Conservation (phyloP, 208 protist species). For the Zelonia costaricensis region DNA sequence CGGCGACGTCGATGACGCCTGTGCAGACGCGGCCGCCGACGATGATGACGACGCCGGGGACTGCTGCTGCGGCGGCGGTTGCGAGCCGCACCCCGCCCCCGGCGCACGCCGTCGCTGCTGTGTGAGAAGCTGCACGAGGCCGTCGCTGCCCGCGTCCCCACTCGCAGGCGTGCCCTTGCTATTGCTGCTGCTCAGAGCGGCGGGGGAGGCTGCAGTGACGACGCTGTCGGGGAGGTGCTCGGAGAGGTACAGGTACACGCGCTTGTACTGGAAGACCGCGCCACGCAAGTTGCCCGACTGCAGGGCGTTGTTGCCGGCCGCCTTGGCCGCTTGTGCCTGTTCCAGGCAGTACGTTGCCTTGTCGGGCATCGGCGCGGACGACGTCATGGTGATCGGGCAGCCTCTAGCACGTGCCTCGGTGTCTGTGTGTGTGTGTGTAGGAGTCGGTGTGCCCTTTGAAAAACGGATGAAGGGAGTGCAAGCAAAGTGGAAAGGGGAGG, state of each 20-base stretch:
- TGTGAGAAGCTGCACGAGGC: slow-evolving; percentile 19
- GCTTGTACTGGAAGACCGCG: slow-evolving; percentile 75
- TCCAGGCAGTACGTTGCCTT: slow-evolving; percentile 17
- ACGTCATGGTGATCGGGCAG: background rate
- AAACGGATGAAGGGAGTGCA: too few species aligned
- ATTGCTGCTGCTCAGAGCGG: background rate
- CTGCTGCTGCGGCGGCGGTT: background rate
- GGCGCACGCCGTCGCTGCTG: slow-evolving; percentile 7
- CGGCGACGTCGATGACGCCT: slow-evolving; percentile 9
- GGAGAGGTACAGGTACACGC: slow-evolving; percentile 60
- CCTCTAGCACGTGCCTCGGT: too few species aligned
- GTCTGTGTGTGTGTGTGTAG: too few species aligned
- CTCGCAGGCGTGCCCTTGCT: background rate
- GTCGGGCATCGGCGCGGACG: background rate
- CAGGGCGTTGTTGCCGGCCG: slow-evolving; percentile 50
- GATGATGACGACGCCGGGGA: background rate
- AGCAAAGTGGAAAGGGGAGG: too few species aligned
- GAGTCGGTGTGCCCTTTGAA: too few species aligned
- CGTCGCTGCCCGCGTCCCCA: slow-evolving; percentile 4
- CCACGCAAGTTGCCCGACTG: slow-evolving; percentile 30
- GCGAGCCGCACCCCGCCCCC: slow-evolving; percentile 18
- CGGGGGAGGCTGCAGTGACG: background rate
- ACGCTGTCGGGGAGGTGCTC: slow-evolving; percentile 50
- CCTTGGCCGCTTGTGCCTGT: slow-evolving; percentile 47
- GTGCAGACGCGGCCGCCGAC: background rate